Percentiles rank a stretch among this genome's conserved stretches.
Evolutionary conservation across 257 asterid species (phyloP).

Genomic region (Plectranthus barbatus): DNA sequence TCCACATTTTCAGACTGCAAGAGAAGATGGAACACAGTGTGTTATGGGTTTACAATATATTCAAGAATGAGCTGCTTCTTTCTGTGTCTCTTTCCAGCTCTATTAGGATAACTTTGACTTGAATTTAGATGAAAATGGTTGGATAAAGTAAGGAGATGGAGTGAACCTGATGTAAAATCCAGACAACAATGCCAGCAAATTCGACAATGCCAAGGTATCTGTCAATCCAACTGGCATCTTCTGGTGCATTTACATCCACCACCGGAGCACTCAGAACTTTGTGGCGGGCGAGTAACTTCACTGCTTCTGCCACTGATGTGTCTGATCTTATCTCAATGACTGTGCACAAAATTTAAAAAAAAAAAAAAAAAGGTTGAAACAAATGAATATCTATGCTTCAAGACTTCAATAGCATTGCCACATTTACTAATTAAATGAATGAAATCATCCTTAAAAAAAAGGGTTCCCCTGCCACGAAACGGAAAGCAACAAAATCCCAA

Average conservation of each 20-base stretch:
- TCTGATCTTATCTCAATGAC: conserved; percentile 84
- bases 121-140: no score
- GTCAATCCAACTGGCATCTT: conserved; percentile 95
- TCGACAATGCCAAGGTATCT: conserved; percentile 89
- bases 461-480: no score
- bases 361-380: background rate
- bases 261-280: conserved; percentile 82
- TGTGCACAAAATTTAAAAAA: conserved; percentile 14
- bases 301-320: conserved; percentile 80
- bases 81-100: no score
- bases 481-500: no score
- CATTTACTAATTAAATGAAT: no score
- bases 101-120: no score
- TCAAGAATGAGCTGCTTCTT: no score
- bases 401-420: background rate
- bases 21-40: background rate
- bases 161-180: conserved; percentile 89
- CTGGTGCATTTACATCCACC: conserved; percentile 83
- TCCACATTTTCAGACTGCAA: conserved; percentile 89
- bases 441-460: background rate
- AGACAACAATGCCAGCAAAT: conserved; percentile 96
- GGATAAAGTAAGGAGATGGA: no score
- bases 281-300: conserved; percentile 62
- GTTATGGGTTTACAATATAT: no score
- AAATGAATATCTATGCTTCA: background rate